phyloP scores from a whole-genome alignment of 1,284 basidiomycete genomes.

The Ustilago tritici region DNA sequence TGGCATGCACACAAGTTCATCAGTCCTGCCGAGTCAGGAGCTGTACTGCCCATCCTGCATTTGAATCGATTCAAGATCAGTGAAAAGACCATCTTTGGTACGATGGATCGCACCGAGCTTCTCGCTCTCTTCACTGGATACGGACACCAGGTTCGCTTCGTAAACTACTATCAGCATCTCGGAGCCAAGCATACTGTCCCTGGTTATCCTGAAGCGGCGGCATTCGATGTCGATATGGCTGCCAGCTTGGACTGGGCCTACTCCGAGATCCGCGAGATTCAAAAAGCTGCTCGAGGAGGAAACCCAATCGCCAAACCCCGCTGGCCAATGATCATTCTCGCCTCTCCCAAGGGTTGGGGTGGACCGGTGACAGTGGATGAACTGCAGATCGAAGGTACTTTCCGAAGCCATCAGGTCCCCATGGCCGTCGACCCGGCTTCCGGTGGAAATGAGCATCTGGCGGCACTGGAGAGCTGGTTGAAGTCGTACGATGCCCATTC shows the following conservation, averaged over 20 bases:
- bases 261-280: conserved; percentile 74
- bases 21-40: conserved; percentile 89
- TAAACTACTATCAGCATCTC: conserved; percentile 76
- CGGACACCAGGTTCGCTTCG: conserved; percentile 77
- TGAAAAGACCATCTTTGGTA: conserved; percentile 86
- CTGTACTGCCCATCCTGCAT: conserved; percentile 87
- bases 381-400: conserved; percentile 80
- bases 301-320: conserved; percentile 83
- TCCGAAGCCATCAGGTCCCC: conserved; percentile 81
- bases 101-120: conserved; percentile 88
- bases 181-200: conserved; percentile 75
- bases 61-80: conserved; percentile 88
- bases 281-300: conserved; percentile 80
- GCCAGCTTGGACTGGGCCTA: conserved; percentile 80
- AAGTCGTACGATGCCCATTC: conserved; percentile 68
- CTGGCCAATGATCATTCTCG: conserved; percentile 85
- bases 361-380: conserved; percentile 78
- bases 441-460: conserved; percentile 73
- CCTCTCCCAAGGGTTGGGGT: conserved; percentile 80
- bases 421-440: conserved; percentile 78
- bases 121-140: conserved; percentile 76
- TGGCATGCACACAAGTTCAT: conserved; percentile 88
- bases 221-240: conserved; percentile 75
- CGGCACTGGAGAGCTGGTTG: conserved; percentile 78
- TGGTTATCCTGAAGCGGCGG: conserved; percentile 67